Base-by-base conservation (phyloP, 129 eudicot species). In the Logfia minima region DNA sequence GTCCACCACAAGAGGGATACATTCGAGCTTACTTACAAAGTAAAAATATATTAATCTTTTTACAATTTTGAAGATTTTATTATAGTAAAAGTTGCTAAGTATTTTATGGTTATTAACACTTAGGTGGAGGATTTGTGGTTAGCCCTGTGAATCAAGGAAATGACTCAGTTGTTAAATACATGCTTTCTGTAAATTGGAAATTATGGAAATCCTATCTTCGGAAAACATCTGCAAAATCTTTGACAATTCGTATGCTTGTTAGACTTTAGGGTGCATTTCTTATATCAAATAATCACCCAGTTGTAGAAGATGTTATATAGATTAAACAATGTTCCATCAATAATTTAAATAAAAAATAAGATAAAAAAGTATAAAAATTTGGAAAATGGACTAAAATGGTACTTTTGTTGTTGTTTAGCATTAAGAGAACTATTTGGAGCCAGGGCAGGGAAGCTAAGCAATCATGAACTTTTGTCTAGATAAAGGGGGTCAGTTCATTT, bases 101-200 rank as follows among this genome's bases (percentile, higher is more conserved):
- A 63, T 24, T 72, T 19, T 70, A 31, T n/a, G 48, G 14, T 60
- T 19, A 1, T 78, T 10, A 35, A 43, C 18, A 51, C 71, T 58
- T 85, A 90, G 98, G 98, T 66, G 98, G 98, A 11, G 98, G 97
- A n/a, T 84, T 62, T 60, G 91, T 93, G 65, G 82, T 91, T 13
- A 70, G 87, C 72, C 98, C 96, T 37, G 70, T 80, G 53, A 87
- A 84, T 39, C 68, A 89, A 62, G 93, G 96, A 51, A 93, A 85
- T 55, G 86, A 89, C 67, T 90, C 91, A 8, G 85, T 93, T 4
- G 94, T 93, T 17, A 91, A 86, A 75, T 93, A 93, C 84, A 93
- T 93, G 97, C 90, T 93, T 72, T 84, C 97, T 26, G 82, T 93
- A 39, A 93, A 93, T 78, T 93, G 97, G 97, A 91, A 81, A 77